Conservation (phyloP, 805 yeast genomes). For the Kluyveromyces lactis region DNA sequence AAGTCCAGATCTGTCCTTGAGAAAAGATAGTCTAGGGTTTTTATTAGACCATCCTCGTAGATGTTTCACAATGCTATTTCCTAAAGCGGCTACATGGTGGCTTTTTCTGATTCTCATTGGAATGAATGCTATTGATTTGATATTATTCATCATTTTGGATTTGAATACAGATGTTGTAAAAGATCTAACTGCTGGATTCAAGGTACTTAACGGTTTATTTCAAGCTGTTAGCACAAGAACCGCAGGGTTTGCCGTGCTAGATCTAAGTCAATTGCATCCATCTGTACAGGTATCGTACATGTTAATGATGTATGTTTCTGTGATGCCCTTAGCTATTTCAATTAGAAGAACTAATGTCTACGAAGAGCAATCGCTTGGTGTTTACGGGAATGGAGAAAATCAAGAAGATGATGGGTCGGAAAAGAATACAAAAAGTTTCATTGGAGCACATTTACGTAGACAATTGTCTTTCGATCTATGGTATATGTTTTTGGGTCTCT, state of each 20-base stretch:
- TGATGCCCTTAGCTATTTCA: constrained; percentile 90
- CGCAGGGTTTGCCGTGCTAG: constrained; percentile 77
- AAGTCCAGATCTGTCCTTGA: constrained; percentile 54
- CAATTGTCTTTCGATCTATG: constrained; percentile 92
- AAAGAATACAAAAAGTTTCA: constrained; percentile 45
- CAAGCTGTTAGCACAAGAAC: constrained; percentile 93
- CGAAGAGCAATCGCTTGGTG: constrained; percentile 94
- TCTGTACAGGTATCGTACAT: constrained; percentile 89
- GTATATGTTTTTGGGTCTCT: constrained; percentile 82
- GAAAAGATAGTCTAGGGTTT: constrained; percentile 73
- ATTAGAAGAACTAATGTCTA: constrained; percentile 95
- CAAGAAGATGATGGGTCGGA: constrained; percentile 17
- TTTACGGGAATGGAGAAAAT: constrained; percentile 43
- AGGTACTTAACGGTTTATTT: constrained; percentile 74
- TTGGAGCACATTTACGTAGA: constrained; percentile 81
- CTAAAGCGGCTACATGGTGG: constrained; percentile 95
- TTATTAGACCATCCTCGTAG: constrained; percentile 93
- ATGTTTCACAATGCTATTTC: constrained; percentile 88
- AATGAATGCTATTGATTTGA: constrained; percentile 68
- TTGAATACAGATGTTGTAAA: constrained; percentile 43
- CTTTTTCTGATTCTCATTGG: constrained; percentile 62
- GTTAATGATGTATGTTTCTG: constrained; percentile 98
- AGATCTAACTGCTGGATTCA: constrained; percentile 54
- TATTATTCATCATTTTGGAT: constrained; percentile 75
- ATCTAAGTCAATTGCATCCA: constrained; percentile 66